Evolutionary conservation across 805 yeast genomes (phyloP).

Genomic region (Metschnikowia peoriensis): DNA sequence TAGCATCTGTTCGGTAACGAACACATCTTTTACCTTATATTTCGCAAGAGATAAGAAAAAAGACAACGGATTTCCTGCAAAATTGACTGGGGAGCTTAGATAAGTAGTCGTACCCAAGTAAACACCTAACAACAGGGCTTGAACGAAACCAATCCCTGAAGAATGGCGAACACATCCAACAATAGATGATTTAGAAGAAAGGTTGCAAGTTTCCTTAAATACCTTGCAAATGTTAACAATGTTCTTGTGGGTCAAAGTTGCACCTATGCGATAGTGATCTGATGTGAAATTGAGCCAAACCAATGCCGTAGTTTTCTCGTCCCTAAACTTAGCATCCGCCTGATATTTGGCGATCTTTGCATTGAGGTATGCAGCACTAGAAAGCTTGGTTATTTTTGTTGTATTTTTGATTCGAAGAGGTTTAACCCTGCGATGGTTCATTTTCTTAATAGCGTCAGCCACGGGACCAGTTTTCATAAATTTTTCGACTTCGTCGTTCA

Average conservation of each 20-base stretch:
- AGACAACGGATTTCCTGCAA: slow-evolving; percentile 67
- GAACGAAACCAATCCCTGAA: slow-evolving; percentile 83
- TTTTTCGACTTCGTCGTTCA: slow-evolving; percentile 73
- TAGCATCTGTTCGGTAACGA: slow-evolving; percentile 80
- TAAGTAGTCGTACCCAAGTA: slow-evolving; percentile 86
- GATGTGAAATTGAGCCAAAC: slow-evolving; percentile 71
- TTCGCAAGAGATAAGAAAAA: slow-evolving; percentile 71
- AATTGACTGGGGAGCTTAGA: slow-evolving; percentile 74
- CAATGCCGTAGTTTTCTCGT: slow-evolving; percentile 48
- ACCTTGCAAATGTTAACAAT: slow-evolving; percentile 81
- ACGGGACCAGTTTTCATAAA: slow-evolving; percentile 67
- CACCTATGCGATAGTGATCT: slow-evolving; percentile 65
- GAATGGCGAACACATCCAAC: slow-evolving; percentile 86
- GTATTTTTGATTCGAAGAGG: slow-evolving; percentile 66
- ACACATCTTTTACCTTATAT: slow-evolving; percentile 80
- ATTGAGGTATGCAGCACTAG: slow-evolving; percentile 40
- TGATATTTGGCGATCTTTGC: slow-evolving; percentile 44
- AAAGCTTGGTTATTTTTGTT: slow-evolving; percentile 48
- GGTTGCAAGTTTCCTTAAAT: slow-evolving; percentile 86
- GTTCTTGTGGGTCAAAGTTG: slow-evolving; percentile 55
- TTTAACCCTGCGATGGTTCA: slow-evolving; percentile 29
- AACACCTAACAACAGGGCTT: slow-evolving; percentile 79
- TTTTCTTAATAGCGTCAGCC: slow-evolving; percentile 54
- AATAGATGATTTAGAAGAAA: slow-evolving; percentile 67
- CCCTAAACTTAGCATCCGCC: slow-evolving; percentile 37